Evolutionary conservation across 495 filamentous ascomycete genomes (phyloP).

Genomic region (Neurospora sp.): DNA sequence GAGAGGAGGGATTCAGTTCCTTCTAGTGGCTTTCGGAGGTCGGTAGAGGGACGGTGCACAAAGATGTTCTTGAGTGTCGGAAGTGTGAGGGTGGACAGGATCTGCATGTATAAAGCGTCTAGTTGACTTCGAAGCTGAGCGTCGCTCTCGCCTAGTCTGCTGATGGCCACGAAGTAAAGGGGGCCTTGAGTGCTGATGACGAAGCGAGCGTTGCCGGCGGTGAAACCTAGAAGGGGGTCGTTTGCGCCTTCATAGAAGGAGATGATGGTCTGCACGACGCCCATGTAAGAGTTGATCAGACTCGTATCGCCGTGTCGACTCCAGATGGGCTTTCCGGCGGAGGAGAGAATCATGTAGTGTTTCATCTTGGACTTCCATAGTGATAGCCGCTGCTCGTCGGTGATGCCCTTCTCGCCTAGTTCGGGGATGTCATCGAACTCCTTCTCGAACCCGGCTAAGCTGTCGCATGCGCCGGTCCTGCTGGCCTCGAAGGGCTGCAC

Average conservation of each 20-base stretch:
- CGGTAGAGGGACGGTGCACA: constrained; percentile 78
- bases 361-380: constrained; percentile 85
- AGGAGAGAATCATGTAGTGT: constrained; percentile 92
- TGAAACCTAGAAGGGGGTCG: constrained; percentile 70
- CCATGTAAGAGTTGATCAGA: constrained; percentile 83
- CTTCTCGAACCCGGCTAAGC: constrained; percentile 52
- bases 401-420: constrained; percentile 48
- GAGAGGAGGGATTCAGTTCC: constrained; percentile 89
- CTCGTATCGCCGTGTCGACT: constrained; percentile 86
- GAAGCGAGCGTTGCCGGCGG: constrained; percentile 73
- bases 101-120: constrained; percentile 95
- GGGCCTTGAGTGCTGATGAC: constrained; percentile 74
- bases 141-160: constrained; percentile 82
- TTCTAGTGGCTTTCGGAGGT: constrained; percentile 83
- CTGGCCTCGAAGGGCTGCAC: constrained; percentile 47
- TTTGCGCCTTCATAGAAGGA: constrained; percentile 82
- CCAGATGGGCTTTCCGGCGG: constrained; percentile 96
- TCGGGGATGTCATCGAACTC: constrained; percentile 76
- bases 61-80: constrained; percentile 85
- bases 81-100: constrained; percentile 86
- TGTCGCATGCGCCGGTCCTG: constrained; percentile 37
- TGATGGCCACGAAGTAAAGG: constrained; percentile 88
- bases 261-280: constrained; percentile 95
- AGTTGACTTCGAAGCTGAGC: constrained; percentile 77
- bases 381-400: constrained; percentile 51